A percentile compares a stretch with the other conserved stretches of the same genome.
Evolutionary conservation across 2,329 filamentous ascomycete genomes (phyloP).

Genomic region (Cladophialophora yegresii): DNA sequence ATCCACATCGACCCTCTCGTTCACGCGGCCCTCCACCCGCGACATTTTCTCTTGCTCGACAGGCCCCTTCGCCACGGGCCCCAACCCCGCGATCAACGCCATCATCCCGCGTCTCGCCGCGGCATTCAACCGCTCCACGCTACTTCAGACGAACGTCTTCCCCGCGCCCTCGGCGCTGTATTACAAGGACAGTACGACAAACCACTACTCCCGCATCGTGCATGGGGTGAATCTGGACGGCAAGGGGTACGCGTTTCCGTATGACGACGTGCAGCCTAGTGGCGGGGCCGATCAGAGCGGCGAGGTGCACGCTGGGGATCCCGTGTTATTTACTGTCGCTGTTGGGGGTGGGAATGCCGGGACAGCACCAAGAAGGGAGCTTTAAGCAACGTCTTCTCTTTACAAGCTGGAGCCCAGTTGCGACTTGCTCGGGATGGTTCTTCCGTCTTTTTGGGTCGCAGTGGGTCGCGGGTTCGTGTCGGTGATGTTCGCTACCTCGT

Average conservation of each 20-base stretch:
- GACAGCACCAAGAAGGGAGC: background rate
- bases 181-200: conserved; percentile 59
- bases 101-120: conserved; percentile 74
- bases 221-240: conserved; percentile 62
- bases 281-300: conserved; percentile 63
- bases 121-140: conserved; percentile 72
- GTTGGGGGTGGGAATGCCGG: conserved; percentile 51
- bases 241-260: conserved; percentile 69
- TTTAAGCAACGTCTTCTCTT: background rate
- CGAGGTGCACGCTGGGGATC: conserved; percentile 60
- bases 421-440: background rate
- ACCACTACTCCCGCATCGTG: conserved; percentile 68
- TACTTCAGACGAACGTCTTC: conserved; percentile 52
- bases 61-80: conserved; percentile 57
- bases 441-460: background rate
- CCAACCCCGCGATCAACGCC: conserved; percentile 56
- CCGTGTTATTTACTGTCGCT: conserved; percentile 58
- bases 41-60: conserved; percentile 70
- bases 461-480: background rate
- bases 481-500: background rate
- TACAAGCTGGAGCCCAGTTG: no score
- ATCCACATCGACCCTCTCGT: conserved; percentile 44
- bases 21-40: conserved; percentile 58
- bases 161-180: conserved; percentile 58
- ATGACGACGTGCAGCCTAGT: conserved; percentile 66